Evolutionary conservation across 2,329 filamentous ascomycete species (phyloP).

Genomic region (Penicillium hesseltinei): DNA sequence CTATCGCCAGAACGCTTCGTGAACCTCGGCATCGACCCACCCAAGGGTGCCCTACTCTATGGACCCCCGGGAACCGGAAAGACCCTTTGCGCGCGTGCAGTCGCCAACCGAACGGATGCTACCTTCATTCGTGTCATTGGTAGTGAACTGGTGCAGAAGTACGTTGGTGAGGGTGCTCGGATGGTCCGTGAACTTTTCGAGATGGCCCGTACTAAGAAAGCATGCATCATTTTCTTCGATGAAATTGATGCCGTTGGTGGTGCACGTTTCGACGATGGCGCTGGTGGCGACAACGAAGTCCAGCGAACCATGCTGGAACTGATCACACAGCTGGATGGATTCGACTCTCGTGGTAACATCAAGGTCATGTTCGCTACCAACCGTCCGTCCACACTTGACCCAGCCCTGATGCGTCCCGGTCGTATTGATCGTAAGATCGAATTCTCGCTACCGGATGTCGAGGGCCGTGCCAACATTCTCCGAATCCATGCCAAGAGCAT

Average conservation of each 20-base stretch:
- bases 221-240: conserved; percentile 99
- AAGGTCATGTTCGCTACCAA: conserved; percentile 99
- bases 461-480: conserved; percentile 94
- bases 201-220: conserved; percentile 99
- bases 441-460: conserved; percentile 94
- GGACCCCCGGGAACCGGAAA: conserved; percentile 98
- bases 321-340: conserved; percentile 94
- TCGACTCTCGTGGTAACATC: conserved; percentile 95
- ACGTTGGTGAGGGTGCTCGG: conserved; percentile 94
- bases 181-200: conserved; percentile 99
- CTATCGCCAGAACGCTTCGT: conserved; percentile 96
- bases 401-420: conserved; percentile 93
- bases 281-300: conserved; percentile 95
- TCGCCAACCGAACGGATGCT: conserved; percentile 95
- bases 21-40: conserved; percentile 97
- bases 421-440: conserved; percentile 99
- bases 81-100: conserved; percentile 93
- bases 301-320: conserved; percentile 97
- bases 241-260: conserved; percentile 96
- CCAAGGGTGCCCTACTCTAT: conserved; percentile 94
- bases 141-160: conserved; percentile 97
- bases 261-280: conserved; percentile 93
- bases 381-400: conserved; percentile 89
- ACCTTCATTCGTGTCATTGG: conserved; percentile 99
- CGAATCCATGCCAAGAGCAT: conserved; percentile 99